Percentiles rank a stretch among this genome's conserved stretches.
These are phyloP conservation scores for Rutstroemia sp. DNA, from an alignment of 2,329 filamentous ascomycete genomes.

Conservation along the genomic window DNA sequence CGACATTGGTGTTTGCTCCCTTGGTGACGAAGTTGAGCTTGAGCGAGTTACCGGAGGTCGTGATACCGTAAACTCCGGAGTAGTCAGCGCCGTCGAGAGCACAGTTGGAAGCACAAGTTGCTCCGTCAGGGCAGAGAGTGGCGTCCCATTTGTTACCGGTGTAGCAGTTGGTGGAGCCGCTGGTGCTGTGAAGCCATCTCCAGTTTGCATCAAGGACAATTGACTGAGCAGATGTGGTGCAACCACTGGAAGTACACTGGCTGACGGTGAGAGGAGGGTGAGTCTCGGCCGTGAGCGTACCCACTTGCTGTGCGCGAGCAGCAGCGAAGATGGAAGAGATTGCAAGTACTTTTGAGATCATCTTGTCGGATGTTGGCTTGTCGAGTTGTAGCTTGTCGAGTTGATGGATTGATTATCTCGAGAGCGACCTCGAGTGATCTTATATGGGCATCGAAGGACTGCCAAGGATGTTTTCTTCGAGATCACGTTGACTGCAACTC, in stretches of 20 bases:
- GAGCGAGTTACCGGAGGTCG: constrained; percentile 43
- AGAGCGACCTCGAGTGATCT: constrained; percentile 11
- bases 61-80: constrained; percentile 45
- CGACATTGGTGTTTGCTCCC: constrained; percentile 37
- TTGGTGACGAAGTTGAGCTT: constrained; percentile 52
- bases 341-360: constrained; percentile 31
- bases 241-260: constrained; percentile 41
- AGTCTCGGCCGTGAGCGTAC: constrained; percentile 38
- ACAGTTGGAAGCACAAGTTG: constrained; percentile 42
- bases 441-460: constrained; percentile 16
- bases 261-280: constrained; percentile 47
- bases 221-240: constrained; percentile 39
- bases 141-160: constrained; percentile 37
- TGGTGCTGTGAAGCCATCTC: constrained; percentile 47
- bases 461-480: background rate
- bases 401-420: background rate
- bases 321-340: constrained; percentile 38
- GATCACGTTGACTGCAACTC: background rate
- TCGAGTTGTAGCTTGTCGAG: background rate
- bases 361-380: constrained; percentile 15
- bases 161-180: constrained; percentile 36
- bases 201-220: constrained; percentile 51
- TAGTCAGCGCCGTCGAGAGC: constrained; percentile 50
- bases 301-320: constrained; percentile 41
- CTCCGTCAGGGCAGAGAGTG: constrained; percentile 37